Evolutionary conservation across 805 yeast genomes (phyloP).

Genomic region (Spathaspora sp.): DNA sequence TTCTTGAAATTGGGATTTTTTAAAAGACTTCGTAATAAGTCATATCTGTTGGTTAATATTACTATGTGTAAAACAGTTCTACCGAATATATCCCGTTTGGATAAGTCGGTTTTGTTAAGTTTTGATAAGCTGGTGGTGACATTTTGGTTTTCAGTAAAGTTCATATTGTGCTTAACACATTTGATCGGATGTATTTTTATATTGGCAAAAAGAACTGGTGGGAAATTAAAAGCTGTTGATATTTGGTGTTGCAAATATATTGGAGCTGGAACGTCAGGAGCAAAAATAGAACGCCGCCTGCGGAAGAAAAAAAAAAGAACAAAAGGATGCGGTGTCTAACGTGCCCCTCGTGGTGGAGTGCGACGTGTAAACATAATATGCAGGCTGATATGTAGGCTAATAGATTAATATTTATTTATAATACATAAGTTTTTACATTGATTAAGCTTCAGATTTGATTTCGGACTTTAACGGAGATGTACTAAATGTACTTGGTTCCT

Average conservation of each 20-base stretch:
- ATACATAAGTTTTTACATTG: not conserved
- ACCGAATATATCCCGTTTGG: constrained; percentile 66
- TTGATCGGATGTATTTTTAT: constrained; percentile 1
- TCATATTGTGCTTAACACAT: constrained; percentile 12
- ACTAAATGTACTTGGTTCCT: not conserved
- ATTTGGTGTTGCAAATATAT: not conserved
- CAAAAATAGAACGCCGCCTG: not conserved
- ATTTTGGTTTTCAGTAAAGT: constrained; percentile 2
- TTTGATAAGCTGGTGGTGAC: constrained; percentile 7
- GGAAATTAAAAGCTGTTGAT: not conserved
- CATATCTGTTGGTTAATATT: constrained; percentile 46
- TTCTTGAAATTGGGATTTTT: constrained; percentile 44
- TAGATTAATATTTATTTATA: not conserved
- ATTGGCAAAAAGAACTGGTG: not conserved
- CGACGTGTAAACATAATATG: not conserved
- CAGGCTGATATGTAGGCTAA: not conserved
- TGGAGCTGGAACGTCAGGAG: too few relatives aligned
- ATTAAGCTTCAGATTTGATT: constrained; percentile 4
- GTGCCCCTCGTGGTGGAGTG: not conserved
- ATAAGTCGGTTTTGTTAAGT: constrained; percentile 32
- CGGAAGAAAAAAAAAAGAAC: not conserved
- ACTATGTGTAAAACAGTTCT: constrained; percentile 59
- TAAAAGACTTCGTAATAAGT: constrained; percentile 43
- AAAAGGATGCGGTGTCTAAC: not conserved
- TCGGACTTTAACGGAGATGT: constrained; percentile 2